phyloP scores from a whole-genome alignment of 805 yeast genomes.

The Cyberlindnera sargentensis region DNA sequence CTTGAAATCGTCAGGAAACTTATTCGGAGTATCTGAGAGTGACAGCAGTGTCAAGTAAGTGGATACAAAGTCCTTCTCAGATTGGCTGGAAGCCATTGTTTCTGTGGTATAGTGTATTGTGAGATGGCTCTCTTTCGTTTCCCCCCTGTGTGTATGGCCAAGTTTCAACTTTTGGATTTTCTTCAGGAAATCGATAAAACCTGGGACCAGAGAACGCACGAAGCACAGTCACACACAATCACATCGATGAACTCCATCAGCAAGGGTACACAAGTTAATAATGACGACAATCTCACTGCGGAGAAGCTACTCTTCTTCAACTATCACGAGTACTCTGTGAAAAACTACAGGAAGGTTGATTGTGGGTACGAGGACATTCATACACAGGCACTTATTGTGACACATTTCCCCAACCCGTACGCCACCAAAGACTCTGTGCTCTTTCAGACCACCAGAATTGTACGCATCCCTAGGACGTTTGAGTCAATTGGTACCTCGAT shows the following conservation, averaged over 20 bases:
- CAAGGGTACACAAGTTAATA: slow-evolving; percentile 21
- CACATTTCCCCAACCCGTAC: slow-evolving; percentile 63
- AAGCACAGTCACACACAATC: background rate
- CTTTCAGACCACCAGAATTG: slow-evolving; percentile 43
- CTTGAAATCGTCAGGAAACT: slow-evolving; percentile 7
- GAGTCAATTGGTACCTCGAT: slow-evolving; percentile 26
- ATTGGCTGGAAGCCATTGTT: slow-evolving; percentile 2
- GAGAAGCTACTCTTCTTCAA: slow-evolving; percentile 44
- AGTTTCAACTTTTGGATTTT: background rate
- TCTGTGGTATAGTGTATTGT: background rate
- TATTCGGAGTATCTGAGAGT: slow-evolving; percentile 6
- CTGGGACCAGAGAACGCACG: background rate
- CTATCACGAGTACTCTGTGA: slow-evolving; percentile 52
- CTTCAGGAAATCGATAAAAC: background rate
- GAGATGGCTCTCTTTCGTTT: background rate
- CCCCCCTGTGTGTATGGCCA: background rate
- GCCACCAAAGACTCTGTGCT: slow-evolving; percentile 25
- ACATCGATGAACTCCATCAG: slow-evolving; percentile 11
- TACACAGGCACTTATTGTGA: slow-evolving; percentile 38
- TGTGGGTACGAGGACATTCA: slow-evolving; percentile 22
- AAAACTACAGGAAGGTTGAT: slow-evolving; percentile 24
- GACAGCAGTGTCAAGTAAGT: slow-evolving; percentile 15
- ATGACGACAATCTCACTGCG: background rate
- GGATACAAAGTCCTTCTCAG: slow-evolving; percentile 17
- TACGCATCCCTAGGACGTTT: slow-evolving; percentile 54